Base-by-base conservation (phyloP, 306 rosid genomes). In the Malus sieversii region DNA sequence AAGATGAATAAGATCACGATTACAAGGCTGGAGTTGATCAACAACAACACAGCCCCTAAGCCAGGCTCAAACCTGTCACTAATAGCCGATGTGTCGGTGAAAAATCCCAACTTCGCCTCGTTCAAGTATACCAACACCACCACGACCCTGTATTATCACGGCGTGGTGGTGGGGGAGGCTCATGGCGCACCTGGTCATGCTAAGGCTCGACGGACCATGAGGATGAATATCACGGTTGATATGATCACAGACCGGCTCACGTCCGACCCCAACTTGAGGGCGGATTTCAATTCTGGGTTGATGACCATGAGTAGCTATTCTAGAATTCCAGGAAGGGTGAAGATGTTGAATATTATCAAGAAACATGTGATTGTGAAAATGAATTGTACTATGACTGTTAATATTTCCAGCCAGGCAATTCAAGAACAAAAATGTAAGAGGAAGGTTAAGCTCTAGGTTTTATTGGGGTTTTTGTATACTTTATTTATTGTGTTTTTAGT, bases 61-160 rank as follows among this genome's bases (percentile, higher is more conserved):
- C 81, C 85, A 10, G 86, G 86, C 4, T 27, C 81, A 18, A 90
- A 88, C 85, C 66, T 88, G 55, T 85, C 93, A 70, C 5, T 87
- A 3, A 68, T 70, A 0, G 91, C 90, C 0, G 82, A 88, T 35
- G 88, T 91, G 32, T 91, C 91, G 0, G 87, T 91, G 8, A 87
- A 90, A 48, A 90, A 82, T 29, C 89, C 91, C 1, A 91, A 88
- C 78, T 71, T 60, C n/a, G 89, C 87, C 13, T 82, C 90, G 3
- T 91, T 91, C 23, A 84, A 45, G 77, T 91, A 85, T 53, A 81
- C 66, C 25, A 91, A 88, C 86, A 91, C 93, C 12, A 82, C 87
- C 59, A 87, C 96, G 14, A 70, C 84, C 4, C 10, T 91, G 75
- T 82, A 66, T 66, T 85, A 85, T 53, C 74, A 74, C 15, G 88